Evolutionary conservation across 768 basidiomycete species (phyloP), one percentile per base, ranked within the genome.

Genomic region (Leccinum truebloodii): DNA sequence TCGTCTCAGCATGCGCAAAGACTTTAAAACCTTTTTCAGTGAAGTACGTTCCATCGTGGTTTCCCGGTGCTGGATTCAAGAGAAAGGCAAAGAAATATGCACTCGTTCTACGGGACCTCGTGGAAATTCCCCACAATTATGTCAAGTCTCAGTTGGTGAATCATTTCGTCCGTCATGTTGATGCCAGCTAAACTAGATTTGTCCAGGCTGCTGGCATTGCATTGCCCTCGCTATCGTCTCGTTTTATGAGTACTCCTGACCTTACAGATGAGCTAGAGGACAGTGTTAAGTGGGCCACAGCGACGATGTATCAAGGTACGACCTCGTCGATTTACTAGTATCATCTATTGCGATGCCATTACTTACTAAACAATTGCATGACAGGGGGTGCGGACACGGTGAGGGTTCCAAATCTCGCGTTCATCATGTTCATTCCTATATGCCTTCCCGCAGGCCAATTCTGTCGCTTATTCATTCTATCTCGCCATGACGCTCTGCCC

Each of bases 401-500:
- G 6, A 20, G 32, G 4, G 18, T 13, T 6, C 34, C 32, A 53
- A 8, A 30, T 53, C 1, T 53, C 18, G 3, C 22, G 9, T 30
- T 20, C 3, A 26, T 20, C 3, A 26, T 20, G 32, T 6, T 35
- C 6, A 41, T 57, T 20, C 2, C 1, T 6, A 58, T 44, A 41
- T 7, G 1, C 18, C 28, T n/a, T n/a, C 66, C 3, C 52, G 16
- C n/a, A 67, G 69, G 26, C 64, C 7, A 52, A 41, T 13, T 63
- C 69, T 2, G 24, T 59, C 1, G 34, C 55, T 7, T 64, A 58
- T 51, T 58, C 60, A 8, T 66, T 68, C 46, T 61, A 61, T 22
- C 69, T 73, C 18, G 74, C 69, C 3, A 75, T 73, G 73, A 62
- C 65, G n/a, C 65, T 71, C 50, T 62, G 65, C 51, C 74, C 75